Evolutionary conservation across 2,329 filamentous ascomycete genomes (phyloP), one percentile per base, ranked within the genome.

Genomic region (Fusarium hainanense): DNA sequence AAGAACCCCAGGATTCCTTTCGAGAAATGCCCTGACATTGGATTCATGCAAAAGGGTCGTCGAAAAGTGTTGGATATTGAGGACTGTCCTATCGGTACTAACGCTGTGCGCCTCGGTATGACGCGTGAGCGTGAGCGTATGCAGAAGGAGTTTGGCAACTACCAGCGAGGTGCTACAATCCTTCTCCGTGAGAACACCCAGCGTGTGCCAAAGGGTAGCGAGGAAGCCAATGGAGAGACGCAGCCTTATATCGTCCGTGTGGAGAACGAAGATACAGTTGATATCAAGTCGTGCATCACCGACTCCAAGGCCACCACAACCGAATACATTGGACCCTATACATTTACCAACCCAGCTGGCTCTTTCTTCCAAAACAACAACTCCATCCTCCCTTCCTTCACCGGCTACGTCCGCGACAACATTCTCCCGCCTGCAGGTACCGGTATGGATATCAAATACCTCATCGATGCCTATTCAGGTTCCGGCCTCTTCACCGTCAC

Each of bases 321-420:
- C 30, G 96, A 99, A 80, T 98, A 97, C 81, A 88, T 99, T 68
- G 93, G 91, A 76, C 83, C 89, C 79, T 96, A 92, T 83, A 84
- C 90, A 76, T 97, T 99, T 82, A 90, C 90, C 78, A 98, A 97
- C 82, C 93, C 92, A 4, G 96, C 96, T 13, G 94, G 94, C 63
- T 90, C 93, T 54, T 99, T 99, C 84, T 99, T 99, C 88, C 96
- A 99, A 78, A 99, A 99, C 86, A 99, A 99, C 87, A 98, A 98
- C 85, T 97, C 94, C 58, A 98, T 99, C 81, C 90, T 99, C 25
- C 89, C 93, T 30, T 82, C 84, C 18, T 97, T 98, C 81, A 97
- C 94, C 16, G 86, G 89, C 71, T 97, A 97, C 83, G 93, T 98
- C 78, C 92, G 93, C 68, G 85, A 92, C 40, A 88, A 92, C 79